These are phyloP conservation scores for Myrmaecium sp. DNA, from an alignment of 2,329 filamentous ascomycete genomes.

Conservation along the genomic window DNA sequence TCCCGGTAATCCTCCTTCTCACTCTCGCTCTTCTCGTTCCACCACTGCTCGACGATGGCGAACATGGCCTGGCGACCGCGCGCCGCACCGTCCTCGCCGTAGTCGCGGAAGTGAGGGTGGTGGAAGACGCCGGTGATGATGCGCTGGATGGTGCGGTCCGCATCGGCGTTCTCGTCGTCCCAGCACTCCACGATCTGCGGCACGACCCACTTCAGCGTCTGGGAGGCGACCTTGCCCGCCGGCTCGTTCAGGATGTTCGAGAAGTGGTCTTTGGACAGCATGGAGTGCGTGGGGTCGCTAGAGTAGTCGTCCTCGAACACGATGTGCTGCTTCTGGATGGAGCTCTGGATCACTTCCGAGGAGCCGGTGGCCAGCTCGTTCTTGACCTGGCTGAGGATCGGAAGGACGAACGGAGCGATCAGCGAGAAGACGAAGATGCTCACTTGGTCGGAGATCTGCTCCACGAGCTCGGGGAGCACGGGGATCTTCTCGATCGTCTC, in stretches of 20 bases:
- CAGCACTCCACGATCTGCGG: conserved; percentile 79
- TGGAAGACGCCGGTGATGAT: conserved; percentile 76
- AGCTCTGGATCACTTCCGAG: conserved; percentile 72
- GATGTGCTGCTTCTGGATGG: conserved; percentile 65
- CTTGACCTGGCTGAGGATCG: conserved; percentile 75
- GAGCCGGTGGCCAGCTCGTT: conserved; percentile 73
- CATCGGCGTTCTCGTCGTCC: conserved; percentile 58
- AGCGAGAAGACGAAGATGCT: conserved; percentile 85
- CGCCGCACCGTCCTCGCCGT: conserved; percentile 50
- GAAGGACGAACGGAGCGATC: conserved; percentile 73
- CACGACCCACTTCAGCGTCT: conserved; percentile 68
- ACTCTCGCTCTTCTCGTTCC: conserved; percentile 46
- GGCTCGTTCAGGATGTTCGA: conserved; percentile 78
- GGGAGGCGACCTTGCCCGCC: conserved; percentile 65
- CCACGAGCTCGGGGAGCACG: conserved; percentile 65
- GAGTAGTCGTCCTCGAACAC: conserved; percentile 67
- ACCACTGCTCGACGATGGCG: conserved; percentile 67
- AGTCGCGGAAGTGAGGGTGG: conserved; percentile 62
- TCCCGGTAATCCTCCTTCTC: conserved; percentile 51
- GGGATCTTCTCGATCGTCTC: conserved; percentile 73
- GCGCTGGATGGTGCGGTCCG: conserved; percentile 52
- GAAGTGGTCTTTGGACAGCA: conserved; percentile 94
- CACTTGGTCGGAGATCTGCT: conserved; percentile 74
- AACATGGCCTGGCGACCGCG: conserved; percentile 69
- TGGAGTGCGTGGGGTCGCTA: conserved; percentile 79